Evolutionary conservation across 2,329 filamentous ascomycete species (phyloP).

Genomic region (Penicillium sp.): DNA sequence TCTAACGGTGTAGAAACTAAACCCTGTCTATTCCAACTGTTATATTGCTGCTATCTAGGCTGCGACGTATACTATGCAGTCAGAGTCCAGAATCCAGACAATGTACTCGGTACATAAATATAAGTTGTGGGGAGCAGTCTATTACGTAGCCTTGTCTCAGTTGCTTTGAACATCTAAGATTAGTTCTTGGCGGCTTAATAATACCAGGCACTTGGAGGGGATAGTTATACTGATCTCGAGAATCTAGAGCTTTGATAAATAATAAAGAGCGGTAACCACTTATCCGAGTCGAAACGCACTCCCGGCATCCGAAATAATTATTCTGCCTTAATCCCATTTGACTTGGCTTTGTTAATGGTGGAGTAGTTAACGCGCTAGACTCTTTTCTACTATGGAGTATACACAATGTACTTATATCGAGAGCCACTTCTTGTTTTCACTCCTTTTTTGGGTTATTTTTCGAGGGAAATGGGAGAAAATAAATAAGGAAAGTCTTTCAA

Average conservation of each 20-base stretch:
- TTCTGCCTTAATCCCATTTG: conserved; percentile 7
- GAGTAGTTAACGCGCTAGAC: conserved; percentile 11
- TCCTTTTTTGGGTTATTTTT: background rate
- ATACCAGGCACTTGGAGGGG: background rate
- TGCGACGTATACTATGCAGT: background rate
- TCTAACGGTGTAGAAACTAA: background rate
- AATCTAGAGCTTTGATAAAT: conserved; percentile 8
- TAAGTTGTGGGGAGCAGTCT: conserved; percentile 1
- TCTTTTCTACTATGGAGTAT: background rate
- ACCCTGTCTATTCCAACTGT: background rate
- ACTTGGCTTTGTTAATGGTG: conserved; percentile 3
- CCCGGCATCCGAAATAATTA: conserved; percentile 9
- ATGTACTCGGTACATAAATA: background rate
- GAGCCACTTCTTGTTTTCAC: conserved; percentile 4
- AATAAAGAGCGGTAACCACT: conserved; percentile 3
- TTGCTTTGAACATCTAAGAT: conserved; percentile 4
- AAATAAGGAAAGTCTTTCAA: conserved; percentile 1
- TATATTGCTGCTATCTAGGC: background rate
- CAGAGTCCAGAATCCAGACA: background rate
- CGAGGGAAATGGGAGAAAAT: background rate
- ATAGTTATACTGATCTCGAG: background rate
- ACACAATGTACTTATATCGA: background rate
- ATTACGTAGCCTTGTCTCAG: conserved; percentile 15
- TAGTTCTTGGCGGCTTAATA: conserved; percentile 3
- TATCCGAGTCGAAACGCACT: conserved; percentile 4